Base-by-base conservation (phyloP, 495 filamentous ascomycete species). In the Tetracladium setigerum region DNA sequence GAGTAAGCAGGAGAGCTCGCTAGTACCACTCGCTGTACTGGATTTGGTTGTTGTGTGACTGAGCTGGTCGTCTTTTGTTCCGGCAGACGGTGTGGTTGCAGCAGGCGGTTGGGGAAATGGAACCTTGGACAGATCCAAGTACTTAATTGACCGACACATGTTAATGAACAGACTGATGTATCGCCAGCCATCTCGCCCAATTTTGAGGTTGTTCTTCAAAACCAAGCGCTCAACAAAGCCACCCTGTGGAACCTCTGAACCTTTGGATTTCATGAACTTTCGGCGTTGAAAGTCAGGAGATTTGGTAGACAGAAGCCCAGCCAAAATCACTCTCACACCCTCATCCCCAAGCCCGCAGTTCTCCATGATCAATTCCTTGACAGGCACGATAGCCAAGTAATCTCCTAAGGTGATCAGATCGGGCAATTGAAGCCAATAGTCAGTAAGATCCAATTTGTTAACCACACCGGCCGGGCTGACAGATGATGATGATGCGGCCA, bases 301-400 rank as follows among this genome's bases (percentile, higher is more conserved):
- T 54, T 85, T 91, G 11, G 87, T 85, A 2, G 89, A 86, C 5
- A 95, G 74, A 9, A 98, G 70, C 2, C 85, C 90, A 11, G 91
- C 86, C 17, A 98, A 78, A 40, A 98, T 79, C 10, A 94, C 79
- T 33, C 92, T 75, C 3, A 95, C 69, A 17, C 86, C 88, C 57
- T 89, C 87, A 59, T 97, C 89, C 1, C 79, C 86, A 37, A 98
- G 67, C 5, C 84, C 82, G 57, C 89, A 92, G 54, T 89, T 84
- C 55, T 95, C 91, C 27, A 98, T 67, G 7, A 89, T 72, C 1
- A 98, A 62, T 46, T 89, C 84, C 50, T 82, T 84, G 5, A 98
- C 80, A 0, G 92, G 91, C 7, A 97, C 92, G 3, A 98, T 77
- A 12, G 92, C 92, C 19, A 98, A 72, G 71, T 91, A 98, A 59